Evolutionary conservation across 345 rosid genomes (phyloP).

Genomic region (Populus simonii): DNA sequence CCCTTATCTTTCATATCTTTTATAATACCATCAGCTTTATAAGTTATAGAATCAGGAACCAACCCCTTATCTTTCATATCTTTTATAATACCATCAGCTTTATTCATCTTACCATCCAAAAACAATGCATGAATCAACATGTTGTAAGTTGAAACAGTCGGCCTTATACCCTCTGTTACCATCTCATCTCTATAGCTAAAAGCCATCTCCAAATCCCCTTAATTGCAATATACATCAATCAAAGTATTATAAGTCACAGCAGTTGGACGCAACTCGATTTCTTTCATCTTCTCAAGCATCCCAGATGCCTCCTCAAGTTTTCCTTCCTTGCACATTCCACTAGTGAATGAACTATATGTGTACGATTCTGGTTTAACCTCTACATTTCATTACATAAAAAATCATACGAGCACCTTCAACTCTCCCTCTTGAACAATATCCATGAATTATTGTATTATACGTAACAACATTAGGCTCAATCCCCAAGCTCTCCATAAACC

Average conservation of each 20-base stretch:
- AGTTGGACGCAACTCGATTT: conserved; percentile 56
- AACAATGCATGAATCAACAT: conserved; percentile 74
- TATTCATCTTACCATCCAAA: conserved; percentile 58
- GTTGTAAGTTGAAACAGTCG: conserved; percentile 76
- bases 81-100: conserved; percentile 59
- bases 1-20: conserved; percentile 67
- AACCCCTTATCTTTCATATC: conserved; percentile 67
- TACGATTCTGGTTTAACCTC: conserved; percentile 58
- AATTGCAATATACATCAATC: conserved; percentile 73
- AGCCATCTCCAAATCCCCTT: conserved; percentile 62
- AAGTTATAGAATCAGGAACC: conserved; percentile 60
- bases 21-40: no score
- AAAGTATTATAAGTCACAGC: conserved; percentile 75
- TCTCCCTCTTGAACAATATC: conserved; percentile 63
- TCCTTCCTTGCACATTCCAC: conserved; percentile 78
- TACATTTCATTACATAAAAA: conserved; percentile 54
- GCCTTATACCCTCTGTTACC: conserved; percentile 57
- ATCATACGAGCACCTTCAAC: conserved; percentile 64
- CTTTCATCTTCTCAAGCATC: conserved; percentile 58
- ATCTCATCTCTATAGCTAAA: conserved; percentile 71
- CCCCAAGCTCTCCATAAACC: conserved; percentile 62
- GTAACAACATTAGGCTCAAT: conserved; percentile 67
- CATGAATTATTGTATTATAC: conserved; percentile 76
- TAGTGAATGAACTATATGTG: conserved; percentile 67
- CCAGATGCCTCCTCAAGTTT: conserved; percentile 60